Percentiles rank a stretch among this genome's conserved stretches.
These are phyloP conservation scores for Ephemerocybe angulata DNA, from an alignment of 768 basidiomycete genomes.

Conservation along the genomic window DNA sequence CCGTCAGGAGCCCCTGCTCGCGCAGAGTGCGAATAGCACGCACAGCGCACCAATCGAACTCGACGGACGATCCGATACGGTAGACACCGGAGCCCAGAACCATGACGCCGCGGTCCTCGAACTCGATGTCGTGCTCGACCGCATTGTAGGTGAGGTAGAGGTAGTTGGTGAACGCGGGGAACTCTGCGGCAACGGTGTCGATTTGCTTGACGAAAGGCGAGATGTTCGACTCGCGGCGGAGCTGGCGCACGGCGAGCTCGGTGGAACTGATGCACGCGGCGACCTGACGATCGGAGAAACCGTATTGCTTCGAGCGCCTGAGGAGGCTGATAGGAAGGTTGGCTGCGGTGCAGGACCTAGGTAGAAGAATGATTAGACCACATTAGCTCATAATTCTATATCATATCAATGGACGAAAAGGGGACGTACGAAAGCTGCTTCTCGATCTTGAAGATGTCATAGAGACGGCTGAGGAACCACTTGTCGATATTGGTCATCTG, in stretches of 20 bases:
- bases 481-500: conserved; percentile 98
- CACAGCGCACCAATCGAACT: conserved; percentile 99
- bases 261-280: conserved; percentile 84
- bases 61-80: conserved; percentile 97
- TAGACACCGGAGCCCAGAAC: conserved; percentile 98
- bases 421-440: conserved; percentile 69
- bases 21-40: conserved; percentile 94
- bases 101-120: conserved; percentile 92
- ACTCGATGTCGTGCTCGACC: conserved; percentile 86
- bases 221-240: conserved; percentile 81
- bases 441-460: conserved; percentile 83
- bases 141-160: conserved; percentile 98
- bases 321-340: conserved; percentile 61
- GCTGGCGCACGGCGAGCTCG: conserved; percentile 86
- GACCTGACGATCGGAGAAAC: conserved; percentile 93
- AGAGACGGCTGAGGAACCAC: conserved; percentile 93
- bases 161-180: conserved; percentile 98
- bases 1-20: conserved; percentile 89
- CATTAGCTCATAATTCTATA: no score
- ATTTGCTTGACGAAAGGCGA: conserved; percentile 96
- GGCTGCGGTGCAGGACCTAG: conserved; percentile 60
- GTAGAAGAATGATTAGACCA: no score
- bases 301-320: conserved; percentile 85
- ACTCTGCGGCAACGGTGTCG: conserved; percentile 98
- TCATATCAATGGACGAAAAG: no score